Evolutionary conservation across 306 rosid genomes (phyloP), one percentile per base, ranked within the genome.

Genomic region (Delonix regia): DNA sequence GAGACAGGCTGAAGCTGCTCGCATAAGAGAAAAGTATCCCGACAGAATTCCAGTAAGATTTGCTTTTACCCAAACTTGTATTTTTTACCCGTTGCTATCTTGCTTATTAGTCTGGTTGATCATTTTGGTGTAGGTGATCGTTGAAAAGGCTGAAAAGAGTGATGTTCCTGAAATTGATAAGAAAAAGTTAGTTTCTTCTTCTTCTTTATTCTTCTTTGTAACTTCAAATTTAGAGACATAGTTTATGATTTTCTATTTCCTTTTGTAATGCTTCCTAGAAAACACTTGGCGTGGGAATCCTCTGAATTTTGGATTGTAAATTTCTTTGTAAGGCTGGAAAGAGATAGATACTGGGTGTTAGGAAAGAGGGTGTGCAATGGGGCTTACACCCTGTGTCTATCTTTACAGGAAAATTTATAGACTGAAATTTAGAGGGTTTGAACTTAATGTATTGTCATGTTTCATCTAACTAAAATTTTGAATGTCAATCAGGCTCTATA

Each of bases 1-100:
- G 90, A 90, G 96, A 82, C 96, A 90, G 85, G 96, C 97, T 5
- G 97, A 93, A 89, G 91, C 97, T 78, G 84, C 96, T 80, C 94
- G 94, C 65, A 93, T 93, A 79, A 86, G 97, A 77, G 91, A 93
- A 80, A 92, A 92, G 87, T 92, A 90, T 87, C 94, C 97, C 24
- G 96, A 92, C 82, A 83, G 97, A 83, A 93, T 93, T 75, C 97
- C 97, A 9, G 92, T 93, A 39, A 89, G 85, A 66, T 42, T n/a
- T 69, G 11, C 47, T 65, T 30, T 57, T 33, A 22, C n/a, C 30
- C 9, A 7, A 66, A 66, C 15, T 21, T 82, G 5, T 12, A 25
- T 49, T 25, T 5, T 75, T 8, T 18, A 25, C 51, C 0, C 22
- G 15, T 51, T 30, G 45, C 61, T 34, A 2, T 52, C 13, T 42